Base-by-base conservation (phyloP, 23 red algal species). In the Pyropia haitanensis region DNA sequence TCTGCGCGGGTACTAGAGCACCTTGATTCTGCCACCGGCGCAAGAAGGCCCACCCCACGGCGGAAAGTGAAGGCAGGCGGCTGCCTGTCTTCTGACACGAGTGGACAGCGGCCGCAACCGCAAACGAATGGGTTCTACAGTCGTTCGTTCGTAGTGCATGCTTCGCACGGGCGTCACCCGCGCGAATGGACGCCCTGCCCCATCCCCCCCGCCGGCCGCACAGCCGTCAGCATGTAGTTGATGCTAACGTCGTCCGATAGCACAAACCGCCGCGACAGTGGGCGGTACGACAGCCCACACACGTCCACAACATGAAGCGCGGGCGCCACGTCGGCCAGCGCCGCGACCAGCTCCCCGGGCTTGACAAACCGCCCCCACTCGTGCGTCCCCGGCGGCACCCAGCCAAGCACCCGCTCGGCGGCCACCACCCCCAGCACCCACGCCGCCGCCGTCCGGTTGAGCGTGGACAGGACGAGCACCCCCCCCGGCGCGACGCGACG, bases 371-470 rank as follows among this genome's bases (percentile, higher is more conserved):
- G 75, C 13, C 62, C 66, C 94, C 94, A 98, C 21, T 90, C 82
- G 60, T 98, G 94, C 31, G 94, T 98, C 10, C 94, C 94, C 1
- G 18, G 5, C 23, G 94, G 86, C n/a, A 98, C 24, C 69, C 76
- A 76, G 14, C 79, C 61, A 1, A 91, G 57, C 31, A 98, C 51
- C 18, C 74, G 58, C 73, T 98, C 94, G 4, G 81, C 86, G 16
- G 73, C 73, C 18, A 86, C 23, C 51, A 91, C 91, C 0, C 68
- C 83, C 14, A 74, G 60, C 56, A 67, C 72, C 48, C 76, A 98
- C 9, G 85, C 75, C 5, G 67, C 62, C 15, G 64, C 51, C 0
- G 84, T 90, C 1, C 94, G 71, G 33, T 98, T 89, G 2, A 98
- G 69, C 8, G 94, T 98, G 0, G 85, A 90, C 17, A 98, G 53